Evolutionary conservation across 2,329 filamentous ascomycete genomes (phyloP).

Genomic region (Paramyrothecium sp.): DNA sequence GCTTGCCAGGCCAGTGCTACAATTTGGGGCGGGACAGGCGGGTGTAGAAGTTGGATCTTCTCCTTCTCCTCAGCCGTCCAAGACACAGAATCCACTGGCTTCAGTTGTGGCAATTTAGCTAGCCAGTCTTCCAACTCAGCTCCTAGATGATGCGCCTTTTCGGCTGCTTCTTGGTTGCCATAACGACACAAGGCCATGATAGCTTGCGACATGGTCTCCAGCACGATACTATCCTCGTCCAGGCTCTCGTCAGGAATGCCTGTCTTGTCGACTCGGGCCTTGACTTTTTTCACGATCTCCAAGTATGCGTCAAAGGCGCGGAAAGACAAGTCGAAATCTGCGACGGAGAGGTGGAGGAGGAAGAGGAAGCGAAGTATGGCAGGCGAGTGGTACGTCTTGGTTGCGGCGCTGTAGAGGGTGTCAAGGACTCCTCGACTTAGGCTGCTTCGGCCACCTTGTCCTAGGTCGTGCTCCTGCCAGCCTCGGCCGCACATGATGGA

Average conservation of each 20-base stretch:
- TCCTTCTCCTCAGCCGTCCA: slow-evolving; percentile 26
- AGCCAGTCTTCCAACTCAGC: slow-evolving; percentile 74
- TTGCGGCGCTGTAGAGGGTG: slow-evolving; percentile 84
- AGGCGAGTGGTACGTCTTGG: slow-evolving; percentile 94
- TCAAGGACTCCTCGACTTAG: slow-evolving; percentile 78
- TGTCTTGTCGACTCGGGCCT: slow-evolving; percentile 78
- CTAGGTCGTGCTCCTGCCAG: slow-evolving; percentile 80
- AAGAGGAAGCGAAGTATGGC: slow-evolving; percentile 84
- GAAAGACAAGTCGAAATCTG: slow-evolving; percentile 89
- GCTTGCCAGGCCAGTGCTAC: slow-evolving; percentile 77
- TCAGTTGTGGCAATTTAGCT: slow-evolving; percentile 50
- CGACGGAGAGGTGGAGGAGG: slow-evolving; percentile 79
- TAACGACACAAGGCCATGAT: slow-evolving; percentile 81
- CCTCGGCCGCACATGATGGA: slow-evolving; percentile 72
- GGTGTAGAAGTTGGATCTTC: slow-evolving; percentile 32
- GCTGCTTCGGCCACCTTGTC: slow-evolving; percentile 73
- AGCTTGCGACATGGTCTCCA: slow-evolving; percentile 78
- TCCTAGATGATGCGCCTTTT: slow-evolving; percentile 74
- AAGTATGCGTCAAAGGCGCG: slow-evolving; percentile 91
- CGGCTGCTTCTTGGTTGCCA: slow-evolving; percentile 69
- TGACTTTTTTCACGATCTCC: slow-evolving; percentile 81
- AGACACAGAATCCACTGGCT: slow-evolving; percentile 21
- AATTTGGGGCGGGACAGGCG: slow-evolving; percentile 54
- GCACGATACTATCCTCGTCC: slow-evolving; percentile 73
- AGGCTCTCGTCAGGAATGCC: slow-evolving; percentile 68